Conservation (phyloP, 2,329 filamentous ascomycete species). For the Grosmannia clavigera region DNA sequence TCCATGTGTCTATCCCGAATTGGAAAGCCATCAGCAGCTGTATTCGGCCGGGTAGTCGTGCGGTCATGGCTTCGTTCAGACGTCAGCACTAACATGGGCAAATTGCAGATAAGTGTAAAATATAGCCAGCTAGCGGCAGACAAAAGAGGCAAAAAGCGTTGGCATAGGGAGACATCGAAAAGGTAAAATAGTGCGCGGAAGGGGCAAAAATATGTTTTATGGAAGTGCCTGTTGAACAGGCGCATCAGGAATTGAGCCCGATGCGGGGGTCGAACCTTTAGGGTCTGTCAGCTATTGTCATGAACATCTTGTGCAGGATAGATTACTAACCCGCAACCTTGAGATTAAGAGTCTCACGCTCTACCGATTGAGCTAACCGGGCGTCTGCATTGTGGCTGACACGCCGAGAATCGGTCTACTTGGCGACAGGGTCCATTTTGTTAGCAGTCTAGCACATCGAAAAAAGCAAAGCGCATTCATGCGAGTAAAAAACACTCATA, state of each 20-base stretch:
- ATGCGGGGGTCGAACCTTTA: slow-evolving; percentile 30
- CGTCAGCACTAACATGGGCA: no score
- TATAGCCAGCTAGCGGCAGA: not conserved
- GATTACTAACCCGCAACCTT: slow-evolving; percentile 17
- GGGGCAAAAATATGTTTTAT: not conserved
- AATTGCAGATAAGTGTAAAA: no score
- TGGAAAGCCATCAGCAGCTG: no score
- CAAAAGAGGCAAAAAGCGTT: not conserved
- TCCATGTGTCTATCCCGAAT: no score
- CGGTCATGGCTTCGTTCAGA: no score
- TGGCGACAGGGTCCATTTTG: not conserved
- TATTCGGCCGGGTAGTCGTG: no score
- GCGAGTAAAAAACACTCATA: no score
- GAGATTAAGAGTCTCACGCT: slow-evolving; percentile 57
- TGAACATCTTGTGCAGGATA: not conserved
- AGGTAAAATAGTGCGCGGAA: not conserved
- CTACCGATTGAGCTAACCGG: slow-evolving; percentile 58
- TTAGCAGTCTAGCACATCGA: not conserved
- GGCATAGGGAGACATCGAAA: not conserved
- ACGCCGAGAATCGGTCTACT: not conserved
- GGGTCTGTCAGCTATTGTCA: not conserved
- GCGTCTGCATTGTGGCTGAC: slow-evolving; percentile 16
- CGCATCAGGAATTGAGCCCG: slow-evolving; percentile 29
- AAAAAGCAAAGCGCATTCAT: no score
- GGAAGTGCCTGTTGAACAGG: slow-evolving; percentile 5